phyloP scores from a whole-genome alignment of 1,139 yeast genomes.

The Meyerozyma guilliermondii region DNA sequence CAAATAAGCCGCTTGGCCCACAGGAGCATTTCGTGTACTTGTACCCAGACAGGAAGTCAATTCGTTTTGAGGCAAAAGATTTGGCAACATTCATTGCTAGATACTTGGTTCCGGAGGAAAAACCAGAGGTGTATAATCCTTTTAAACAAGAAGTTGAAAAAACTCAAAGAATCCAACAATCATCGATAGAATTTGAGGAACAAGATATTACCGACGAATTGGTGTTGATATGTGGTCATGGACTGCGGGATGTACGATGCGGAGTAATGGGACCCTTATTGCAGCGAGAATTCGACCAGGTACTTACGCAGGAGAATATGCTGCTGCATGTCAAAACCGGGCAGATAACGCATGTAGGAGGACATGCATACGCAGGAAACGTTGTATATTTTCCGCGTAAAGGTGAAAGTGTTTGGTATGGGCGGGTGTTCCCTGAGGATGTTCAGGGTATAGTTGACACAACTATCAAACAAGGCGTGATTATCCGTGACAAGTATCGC shows the following conservation, averaged over 20 bases:
- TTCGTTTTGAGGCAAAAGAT: conserved; percentile 26
- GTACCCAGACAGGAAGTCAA: conserved; percentile 52
- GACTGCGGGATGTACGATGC: conserved; percentile 59
- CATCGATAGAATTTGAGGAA: conserved; percentile 16
- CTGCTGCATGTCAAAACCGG: conserved; percentile 41
- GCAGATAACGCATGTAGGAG: conserved; percentile 65
- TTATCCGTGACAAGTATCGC: conserved; percentile 53
- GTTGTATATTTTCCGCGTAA: conserved; percentile 46
- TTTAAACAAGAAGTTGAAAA: conserved; percentile 11
- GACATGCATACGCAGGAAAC: conserved; percentile 78
- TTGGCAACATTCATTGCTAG: conserved; percentile 38
- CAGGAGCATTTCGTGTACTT: conserved; percentile 30
- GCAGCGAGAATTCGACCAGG: conserved; percentile 43
- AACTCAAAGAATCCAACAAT: not conserved
- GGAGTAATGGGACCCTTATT: conserved; percentile 60
- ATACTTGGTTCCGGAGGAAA: conserved; percentile 31
- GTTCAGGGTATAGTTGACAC: conserved; percentile 62
- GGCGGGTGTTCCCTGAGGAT: conserved; percentile 57
- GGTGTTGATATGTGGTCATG: conserved; percentile 63
- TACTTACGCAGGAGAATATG: conserved; percentile 27
- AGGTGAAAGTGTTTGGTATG: conserved; percentile 61
- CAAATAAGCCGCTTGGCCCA: not conserved
- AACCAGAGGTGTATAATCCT: conserved; percentile 26
- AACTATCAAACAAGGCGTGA: conserved; percentile 41
- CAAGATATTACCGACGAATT: conserved; percentile 17